Evolutionary conservation across 305 asterid species (phyloP).

Genomic region (Solanum hybrid): DNA sequence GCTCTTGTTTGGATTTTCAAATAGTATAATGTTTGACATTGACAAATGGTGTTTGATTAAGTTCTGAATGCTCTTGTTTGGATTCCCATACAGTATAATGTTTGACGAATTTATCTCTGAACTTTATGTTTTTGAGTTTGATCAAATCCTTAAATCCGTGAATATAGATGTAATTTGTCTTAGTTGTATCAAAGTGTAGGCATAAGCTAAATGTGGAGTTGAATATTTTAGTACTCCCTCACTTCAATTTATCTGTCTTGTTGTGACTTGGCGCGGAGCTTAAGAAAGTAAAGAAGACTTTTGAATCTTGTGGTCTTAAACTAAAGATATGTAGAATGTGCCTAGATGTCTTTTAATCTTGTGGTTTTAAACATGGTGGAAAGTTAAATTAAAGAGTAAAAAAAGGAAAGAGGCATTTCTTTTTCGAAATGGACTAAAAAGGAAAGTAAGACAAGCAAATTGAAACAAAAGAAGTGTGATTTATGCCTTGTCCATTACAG

Average conservation of each 20-base stretch:
- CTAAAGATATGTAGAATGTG: background rate
- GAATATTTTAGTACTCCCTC: background rate
- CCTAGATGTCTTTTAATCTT: background rate
- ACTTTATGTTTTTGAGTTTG: background rate
- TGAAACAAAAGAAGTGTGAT: background rate
- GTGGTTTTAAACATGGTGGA: background rate
- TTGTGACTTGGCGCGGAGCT: background rate
- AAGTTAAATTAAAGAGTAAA: no score
- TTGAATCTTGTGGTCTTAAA: background rate
- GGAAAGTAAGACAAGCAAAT: background rate
- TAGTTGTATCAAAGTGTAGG: background rate
- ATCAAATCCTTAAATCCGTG: background rate
- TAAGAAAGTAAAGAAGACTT: background rate
- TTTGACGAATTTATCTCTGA: background rate
- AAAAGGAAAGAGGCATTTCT: background rate
- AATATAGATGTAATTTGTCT: background rate
- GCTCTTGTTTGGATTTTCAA: background rate
- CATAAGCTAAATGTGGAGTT: background rate
- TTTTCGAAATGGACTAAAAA: background rate
- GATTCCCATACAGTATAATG: background rate
- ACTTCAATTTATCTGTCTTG: background rate
- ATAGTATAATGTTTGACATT: background rate
- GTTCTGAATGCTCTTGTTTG: background rate
- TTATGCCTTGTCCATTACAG: conserved; percentile 22
- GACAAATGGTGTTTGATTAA: background rate